Evolutionary conservation across 2,329 filamentous ascomycete genomes (phyloP).

Genomic region (Fusarium sp.): DNA sequence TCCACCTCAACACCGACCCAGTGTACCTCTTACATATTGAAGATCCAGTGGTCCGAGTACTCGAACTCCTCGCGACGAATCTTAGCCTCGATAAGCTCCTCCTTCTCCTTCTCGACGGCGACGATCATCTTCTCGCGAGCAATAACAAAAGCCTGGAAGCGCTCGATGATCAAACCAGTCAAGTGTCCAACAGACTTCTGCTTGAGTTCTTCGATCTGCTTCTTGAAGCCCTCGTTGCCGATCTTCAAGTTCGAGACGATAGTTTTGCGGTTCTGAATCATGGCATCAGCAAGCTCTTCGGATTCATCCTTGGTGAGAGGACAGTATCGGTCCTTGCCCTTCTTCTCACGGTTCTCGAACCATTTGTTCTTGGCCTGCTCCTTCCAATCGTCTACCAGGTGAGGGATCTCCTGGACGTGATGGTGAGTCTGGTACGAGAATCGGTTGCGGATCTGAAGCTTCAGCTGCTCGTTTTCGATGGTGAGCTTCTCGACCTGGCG

Average conservation of each 20-base stretch:
- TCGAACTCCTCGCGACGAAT: accelerated
- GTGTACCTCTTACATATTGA: background rate
- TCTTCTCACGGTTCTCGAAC: background rate
- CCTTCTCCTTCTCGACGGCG: background rate
- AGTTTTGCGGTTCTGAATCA: background rate
- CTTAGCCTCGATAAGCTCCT: background rate
- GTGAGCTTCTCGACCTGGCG: background rate
- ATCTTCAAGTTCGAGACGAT: background rate
- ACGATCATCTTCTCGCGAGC: background rate
- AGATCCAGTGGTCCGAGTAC: background rate
- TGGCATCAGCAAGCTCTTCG: background rate
- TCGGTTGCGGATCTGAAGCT: background rate
- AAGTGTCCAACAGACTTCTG: background rate
- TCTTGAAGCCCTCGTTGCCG: background rate
- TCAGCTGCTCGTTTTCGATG: background rate
- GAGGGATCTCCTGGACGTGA: background rate
- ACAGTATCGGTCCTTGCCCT: background rate
- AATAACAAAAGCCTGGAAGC: background rate
- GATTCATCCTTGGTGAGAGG: background rate
- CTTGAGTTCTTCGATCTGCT: background rate
- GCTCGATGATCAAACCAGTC: background rate
- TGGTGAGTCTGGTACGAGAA: background rate
- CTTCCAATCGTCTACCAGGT: background rate
- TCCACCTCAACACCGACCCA: accelerated
- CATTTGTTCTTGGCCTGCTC: background rate